Evolutionary conservation across 2,329 filamentous ascomycete genomes (phyloP), one percentile per base, ranked within the genome.

Genomic region (Trichoderma cornu-damae): DNA sequence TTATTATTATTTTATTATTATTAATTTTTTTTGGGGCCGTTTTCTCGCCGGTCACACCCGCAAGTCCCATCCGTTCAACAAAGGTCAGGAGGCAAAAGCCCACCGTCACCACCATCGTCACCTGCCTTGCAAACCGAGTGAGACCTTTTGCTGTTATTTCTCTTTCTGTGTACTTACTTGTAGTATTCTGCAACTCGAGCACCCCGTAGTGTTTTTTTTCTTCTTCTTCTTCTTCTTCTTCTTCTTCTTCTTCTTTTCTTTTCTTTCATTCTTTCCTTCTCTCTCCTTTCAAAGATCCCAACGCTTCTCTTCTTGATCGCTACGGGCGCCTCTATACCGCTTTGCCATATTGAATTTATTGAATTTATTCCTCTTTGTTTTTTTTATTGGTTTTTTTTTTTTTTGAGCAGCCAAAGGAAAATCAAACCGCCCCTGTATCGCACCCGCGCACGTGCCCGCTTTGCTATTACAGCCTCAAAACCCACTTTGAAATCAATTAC

Each of bases 81-180:
- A 38, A 38, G 37, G 37, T 38, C 37, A 38, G 37, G 37, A 30
- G 48, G 24, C 48, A 38, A 30, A 18, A 38, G 22, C 48, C 32
- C 35, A 51, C 20, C 42, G 52, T 55, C 52, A 55, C 52, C 52
- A 46, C 16, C 37, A 47, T 47, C 42, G 52, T 55, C 52, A 55
- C 52, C 52, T 55, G 52, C 52, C 42, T 42, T 46, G 24, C 52
- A 54, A 35, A 38, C 30, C 37, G 12, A 8, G n/a, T 38, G 18
- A 28, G 18, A 34, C 26, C 50, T 26, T 22, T 44, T 34, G 4
- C 24, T 46, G 51, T n/a, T 38, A 32, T 14, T 55, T 38, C 42
- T 51, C 28, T 55, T 47, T 12, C 32, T 47, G 42, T 46, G 40
- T 37, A 35, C n/a, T n/a, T n/a, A n/a, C n/a, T n/a, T n/a, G n/a